Evolutionary conservation across 2,329 filamentous ascomycete species (phyloP), one percentile per base, ranked within the genome.

Genomic region (Alternaria metachromatica): DNA sequence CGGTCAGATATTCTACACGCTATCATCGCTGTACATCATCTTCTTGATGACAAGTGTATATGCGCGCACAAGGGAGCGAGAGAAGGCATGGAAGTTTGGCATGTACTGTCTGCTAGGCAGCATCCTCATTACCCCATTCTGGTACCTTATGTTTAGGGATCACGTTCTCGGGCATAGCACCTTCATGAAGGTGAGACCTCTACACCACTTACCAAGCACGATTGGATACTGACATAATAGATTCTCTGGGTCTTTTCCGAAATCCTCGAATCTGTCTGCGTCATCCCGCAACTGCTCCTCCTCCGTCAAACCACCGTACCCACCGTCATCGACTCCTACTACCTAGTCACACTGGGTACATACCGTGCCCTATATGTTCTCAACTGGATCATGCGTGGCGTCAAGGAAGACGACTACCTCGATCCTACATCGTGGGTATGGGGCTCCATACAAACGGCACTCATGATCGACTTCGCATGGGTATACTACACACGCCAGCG

Each of bases 271-370:
- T 95, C 93, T 33, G 88, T 96, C 64, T 96, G 92, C 79, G 89
- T 97, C 33, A 89, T 98, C 20, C 95, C 95, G 0, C 95, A 98
- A 79, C 89, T 98, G 1, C 87, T 97, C 6, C 89, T 97, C 46
- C 88, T 98, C 13, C 92, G 95, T 63, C 94, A 97, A 80, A 97
- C 95, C n/a, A 94, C 90, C 25, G 93, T 97, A 0, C 95, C 95
- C 0, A 98, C 95, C 53, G 95, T 97, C 50, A 94, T 98, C 81
- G 93, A 97, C 79, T 97, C 93, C n/a, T 97, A 92, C 82, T 98
- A 98, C 81, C 91, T 98, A 59, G 84, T 96, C 54, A 89, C 93
- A 1, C 87, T 97, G 2, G 95, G 94, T 37, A 90, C 90, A 12
- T 98, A 97, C 82, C 92, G 95, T 61, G 92, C 86, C 53, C 88